These are phyloP conservation scores for Coemansia sp. DNA, from an alignment of 192 early-diverging fungal species.

Conservation along the genomic window DNA sequence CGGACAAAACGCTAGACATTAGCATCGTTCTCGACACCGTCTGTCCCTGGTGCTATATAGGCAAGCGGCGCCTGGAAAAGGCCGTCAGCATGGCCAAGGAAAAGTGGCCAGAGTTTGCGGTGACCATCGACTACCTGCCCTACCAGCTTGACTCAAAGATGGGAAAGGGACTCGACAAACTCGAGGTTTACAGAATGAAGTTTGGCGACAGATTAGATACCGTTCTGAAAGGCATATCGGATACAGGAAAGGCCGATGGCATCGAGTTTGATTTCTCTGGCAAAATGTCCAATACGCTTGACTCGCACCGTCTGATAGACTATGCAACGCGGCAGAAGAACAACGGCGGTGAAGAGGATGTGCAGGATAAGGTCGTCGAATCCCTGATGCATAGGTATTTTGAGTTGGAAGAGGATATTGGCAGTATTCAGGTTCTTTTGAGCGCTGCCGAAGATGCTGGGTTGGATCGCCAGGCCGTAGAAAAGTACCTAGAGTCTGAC, in stretches of 20 bases:
- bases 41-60: slow-evolving; percentile 80
- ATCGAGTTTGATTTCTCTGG: slow-evolving; percentile 70
- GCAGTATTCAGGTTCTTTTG: slow-evolving; percentile 60
- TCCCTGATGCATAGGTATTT: slow-evolving; percentile 69
- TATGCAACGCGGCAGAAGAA: slow-evolving; percentile 44
- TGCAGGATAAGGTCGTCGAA: slow-evolving; percentile 62
- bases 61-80: slow-evolving; percentile 71
- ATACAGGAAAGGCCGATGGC: slow-evolving; percentile 62
- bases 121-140: slow-evolving; percentile 65
- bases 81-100: slow-evolving; percentile 55
- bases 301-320: slow-evolving; percentile 67
- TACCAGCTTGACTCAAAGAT: slow-evolving; percentile 68
- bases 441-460: slow-evolving; percentile 62
- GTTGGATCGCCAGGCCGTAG: slow-evolving; percentile 54
- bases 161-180: slow-evolving; percentile 56
- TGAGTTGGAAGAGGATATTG: slow-evolving; percentile 70
- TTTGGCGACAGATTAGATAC: slow-evolving; percentile 63
- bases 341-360: slow-evolving; percentile 25
- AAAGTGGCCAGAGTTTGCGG: slow-evolving; percentile 57
- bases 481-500: slow-evolving; percentile 58
- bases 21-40: slow-evolving; percentile 67
- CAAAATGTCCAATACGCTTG: slow-evolving; percentile 62
- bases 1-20: slow-evolving; percentile 53
- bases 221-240: slow-evolving; percentile 59
- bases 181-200: slow-evolving; percentile 60